A percentile compares a stretch with the other conserved stretches of the same genome.
Conservation (phyloP, 805 yeast genomes). For the Allodekkera sacchari region DNA sequence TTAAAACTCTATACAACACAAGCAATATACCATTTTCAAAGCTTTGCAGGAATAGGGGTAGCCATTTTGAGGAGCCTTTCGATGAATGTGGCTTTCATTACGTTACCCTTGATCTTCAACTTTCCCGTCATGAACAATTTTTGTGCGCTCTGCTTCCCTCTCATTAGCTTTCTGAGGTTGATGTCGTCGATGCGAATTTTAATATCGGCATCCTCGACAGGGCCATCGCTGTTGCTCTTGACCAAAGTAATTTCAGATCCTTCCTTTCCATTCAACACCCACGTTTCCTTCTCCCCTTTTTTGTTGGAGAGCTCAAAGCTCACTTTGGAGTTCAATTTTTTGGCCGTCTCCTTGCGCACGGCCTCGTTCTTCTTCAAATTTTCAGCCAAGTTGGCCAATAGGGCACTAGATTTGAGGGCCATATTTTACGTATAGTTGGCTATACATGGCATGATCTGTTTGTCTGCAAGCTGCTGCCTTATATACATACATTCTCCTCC, state of each 20-base stretch:
- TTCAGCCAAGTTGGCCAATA: slow-evolving; percentile 6
- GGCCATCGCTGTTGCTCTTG: slow-evolving; percentile 8
- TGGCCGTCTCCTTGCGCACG: slow-evolving; percentile 13
- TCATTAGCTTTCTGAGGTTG: slow-evolving; percentile 61
- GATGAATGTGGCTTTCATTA: slow-evolving; percentile 79
- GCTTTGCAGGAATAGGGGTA: slow-evolving; percentile 34
- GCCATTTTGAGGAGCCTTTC: slow-evolving; percentile 59
- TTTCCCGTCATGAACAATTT: slow-evolving; percentile 77
- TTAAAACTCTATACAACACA: too few relatives aligned
- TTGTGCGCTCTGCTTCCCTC: slow-evolving; percentile 79
- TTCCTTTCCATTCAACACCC: slow-evolving; percentile 50
- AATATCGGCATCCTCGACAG: slow-evolving; percentile 50
- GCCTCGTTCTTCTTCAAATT: slow-evolving; percentile 5
- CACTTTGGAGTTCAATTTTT: slow-evolving; percentile 50
- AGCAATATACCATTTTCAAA: slow-evolving; percentile 17
- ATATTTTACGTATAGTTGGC: neutral
- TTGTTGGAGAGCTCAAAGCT: slow-evolving; percentile 61
- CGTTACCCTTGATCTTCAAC: slow-evolving; percentile 81
- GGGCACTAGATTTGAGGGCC: slow-evolving; percentile 7
- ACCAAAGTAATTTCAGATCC: slow-evolving; percentile 44
- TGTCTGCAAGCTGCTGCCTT: neutral
- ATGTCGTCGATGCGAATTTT: slow-evolving; percentile 57
- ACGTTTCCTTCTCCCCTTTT: slow-evolving; percentile 43
- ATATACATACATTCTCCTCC: slow-evolving; percentile 1
- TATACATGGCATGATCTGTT: too few relatives aligned